Conservation (phyloP, 306 rosid genomes). For the Rubus parviflorus region DNA sequence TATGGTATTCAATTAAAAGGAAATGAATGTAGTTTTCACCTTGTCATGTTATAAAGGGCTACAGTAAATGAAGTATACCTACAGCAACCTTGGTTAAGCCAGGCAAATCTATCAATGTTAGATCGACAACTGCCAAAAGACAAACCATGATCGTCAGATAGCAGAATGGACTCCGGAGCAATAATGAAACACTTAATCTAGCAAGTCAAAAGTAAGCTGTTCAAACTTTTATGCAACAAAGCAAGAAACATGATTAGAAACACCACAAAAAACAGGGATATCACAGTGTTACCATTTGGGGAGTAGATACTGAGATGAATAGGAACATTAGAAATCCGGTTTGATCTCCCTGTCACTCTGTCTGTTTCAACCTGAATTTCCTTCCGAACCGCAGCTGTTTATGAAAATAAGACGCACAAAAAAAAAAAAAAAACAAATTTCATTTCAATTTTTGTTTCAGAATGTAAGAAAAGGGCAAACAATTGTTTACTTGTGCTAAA, state of each 20-base stretch:
- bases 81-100: conserved; percentile 68
- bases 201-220: neutral
- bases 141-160: conserved; percentile 21
- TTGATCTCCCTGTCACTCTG: conserved; percentile 68
- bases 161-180: conserved; percentile 18
- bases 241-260: neutral
- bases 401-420: conserved; percentile 17
- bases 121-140: conserved; percentile 56
- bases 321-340: conserved; percentile 80
- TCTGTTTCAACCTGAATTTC: conserved; percentile 89
- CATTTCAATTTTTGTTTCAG: neutral
- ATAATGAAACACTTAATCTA: neutral
- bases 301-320: conserved; percentile 88
- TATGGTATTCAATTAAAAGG: conserved; percentile 12
- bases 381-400: conserved; percentile 68
- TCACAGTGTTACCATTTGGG: conserved; percentile 52
- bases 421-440: conserved; percentile 12
- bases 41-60: neutral
- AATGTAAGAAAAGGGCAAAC: neutral
- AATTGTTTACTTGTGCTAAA: neutral
- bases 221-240: neutral
- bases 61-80: conserved; percentile 38
- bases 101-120: conserved; percentile 62
- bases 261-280: conserved; percentile 1
- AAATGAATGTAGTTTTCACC: neutral